phyloP scores from a whole-genome alignment of 139 green algal genomes.

The Zygnema cylindricum region DNA sequence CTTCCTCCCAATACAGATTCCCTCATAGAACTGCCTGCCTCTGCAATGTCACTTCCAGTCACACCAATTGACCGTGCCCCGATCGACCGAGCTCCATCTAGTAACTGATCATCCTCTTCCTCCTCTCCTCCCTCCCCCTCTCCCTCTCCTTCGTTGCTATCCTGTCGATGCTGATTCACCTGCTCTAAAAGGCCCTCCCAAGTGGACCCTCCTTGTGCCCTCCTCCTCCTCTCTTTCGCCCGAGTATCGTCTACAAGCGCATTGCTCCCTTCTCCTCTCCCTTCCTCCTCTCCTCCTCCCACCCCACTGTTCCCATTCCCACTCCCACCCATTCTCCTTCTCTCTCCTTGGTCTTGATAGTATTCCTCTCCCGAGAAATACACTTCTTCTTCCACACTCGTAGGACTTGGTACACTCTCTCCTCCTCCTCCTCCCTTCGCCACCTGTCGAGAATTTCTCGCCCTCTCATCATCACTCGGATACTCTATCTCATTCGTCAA shows the following conservation, averaged over 20 bases:
- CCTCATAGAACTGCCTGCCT: slow-evolving; percentile 26
- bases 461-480: slow-evolving; percentile 44
- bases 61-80: slow-evolving; percentile 19
- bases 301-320: neutral
- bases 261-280: slow-evolving; percentile 2
- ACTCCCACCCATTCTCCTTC: neutral
- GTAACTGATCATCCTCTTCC: neutral
- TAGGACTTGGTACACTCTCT: neutral
- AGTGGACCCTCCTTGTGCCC: neutral
- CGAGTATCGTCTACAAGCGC: neutral
- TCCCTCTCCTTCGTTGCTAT: neutral
- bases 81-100: neutral
- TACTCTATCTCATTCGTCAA: slow-evolving; percentile 30
- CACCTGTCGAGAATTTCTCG: neutral
- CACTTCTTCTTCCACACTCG: slow-evolving; percentile 3
- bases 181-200: slow-evolving; percentile 6
- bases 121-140: neutral
- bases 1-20: neutral
- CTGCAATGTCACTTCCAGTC: neutral
- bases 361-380: slow-evolving; percentile 57
- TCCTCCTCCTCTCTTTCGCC: neutral
- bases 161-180: neutral
- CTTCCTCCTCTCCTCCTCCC: neutral
- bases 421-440: slow-evolving; percentile 15
- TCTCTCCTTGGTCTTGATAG: slow-evolving; percentile 33